Percentiles rank a stretch among this genome's conserved stretches.
Conservation (phyloP, 176 grass and related monocot genomes). For the Olyra latifolia region DNA sequence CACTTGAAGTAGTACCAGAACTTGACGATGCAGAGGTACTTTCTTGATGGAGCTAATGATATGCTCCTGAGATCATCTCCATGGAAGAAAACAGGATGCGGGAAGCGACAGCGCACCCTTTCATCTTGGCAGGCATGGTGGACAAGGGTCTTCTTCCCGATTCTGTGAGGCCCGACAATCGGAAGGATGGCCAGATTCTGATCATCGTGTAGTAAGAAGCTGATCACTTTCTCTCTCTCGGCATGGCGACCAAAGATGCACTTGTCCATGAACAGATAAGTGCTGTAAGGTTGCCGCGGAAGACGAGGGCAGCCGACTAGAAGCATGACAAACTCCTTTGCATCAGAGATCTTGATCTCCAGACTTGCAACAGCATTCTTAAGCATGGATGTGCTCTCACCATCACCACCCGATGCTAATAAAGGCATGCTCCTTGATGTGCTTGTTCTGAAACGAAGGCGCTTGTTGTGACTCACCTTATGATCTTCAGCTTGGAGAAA, state of each 20-base stretch:
- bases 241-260: slow-evolving; percentile 35
- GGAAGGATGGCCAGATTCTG: slow-evolving; percentile 30
- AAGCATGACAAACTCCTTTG: slow-evolving; percentile 33
- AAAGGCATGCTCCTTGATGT: too few species aligned
- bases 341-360: slow-evolving; percentile 20
- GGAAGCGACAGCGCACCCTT: slow-evolving; percentile 25
- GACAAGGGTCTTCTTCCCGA: slow-evolving; percentile 50
- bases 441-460: background rate
- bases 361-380: slow-evolving; percentile 24
- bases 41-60: background rate
- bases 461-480: slow-evolving; percentile 28
- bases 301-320: slow-evolving; percentile 31
- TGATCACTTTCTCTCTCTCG: slow-evolving; percentile 39
- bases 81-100: background rate
- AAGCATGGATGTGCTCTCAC: background rate
- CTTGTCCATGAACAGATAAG: slow-evolving; percentile 32
- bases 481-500: background rate
- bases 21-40: slow-evolving; percentile 39
- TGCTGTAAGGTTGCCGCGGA: slow-evolving; percentile 8
- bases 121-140: slow-evolving; percentile 50
- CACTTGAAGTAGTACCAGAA: too few species aligned
- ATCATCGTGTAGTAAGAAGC: slow-evolving; percentile 31
- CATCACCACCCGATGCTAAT: background rate
- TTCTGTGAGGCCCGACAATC: slow-evolving; percentile 31
- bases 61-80: background rate